Percentiles rank a stretch among this genome's conserved stretches.
Evolutionary conservation across 371 early-diverging fungal genomes (phyloP).

Genomic region (Saksenaea oblongispora): DNA sequence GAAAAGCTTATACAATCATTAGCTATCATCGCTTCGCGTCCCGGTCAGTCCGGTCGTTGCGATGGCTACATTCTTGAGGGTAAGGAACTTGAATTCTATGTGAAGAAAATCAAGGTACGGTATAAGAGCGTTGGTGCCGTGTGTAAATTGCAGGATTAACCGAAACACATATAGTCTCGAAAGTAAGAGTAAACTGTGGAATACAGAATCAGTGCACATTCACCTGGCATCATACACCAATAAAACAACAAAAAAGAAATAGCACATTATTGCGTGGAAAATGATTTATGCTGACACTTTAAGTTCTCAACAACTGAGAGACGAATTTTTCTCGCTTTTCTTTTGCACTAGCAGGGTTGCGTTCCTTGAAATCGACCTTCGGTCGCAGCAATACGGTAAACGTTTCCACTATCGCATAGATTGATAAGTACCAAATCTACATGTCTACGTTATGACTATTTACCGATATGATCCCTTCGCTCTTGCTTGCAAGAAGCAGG

Average conservation of each 20-base stretch:
- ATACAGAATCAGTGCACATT: not conserved
- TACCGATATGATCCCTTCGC: conserved; percentile 48
- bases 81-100: conserved; percentile 93
- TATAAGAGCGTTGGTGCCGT: not conserved
- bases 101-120: conserved; percentile 74
- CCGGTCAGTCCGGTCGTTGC: conserved; percentile 96
- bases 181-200: conserved; percentile 3
- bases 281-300: not conserved
- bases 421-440: not conserved
- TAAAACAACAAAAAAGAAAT: not conserved
- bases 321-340: conserved; percentile 38
- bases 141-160: not conserved
- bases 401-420: conserved; percentile 27
- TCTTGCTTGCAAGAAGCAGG: conserved; percentile 32
- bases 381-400: conserved; percentile 53
- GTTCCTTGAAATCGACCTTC: conserved; percentile 38
- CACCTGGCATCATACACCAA: not conserved
- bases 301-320: conserved; percentile 19
- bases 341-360: conserved; percentile 42
- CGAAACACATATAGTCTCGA: not conserved
- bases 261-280: too few relatives aligned
- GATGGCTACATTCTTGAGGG: conserved; percentile 99
- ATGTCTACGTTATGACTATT: conserved; percentile 5
- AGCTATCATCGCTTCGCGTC: conserved; percentile 91
- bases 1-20: not conserved